Conservation (phyloP, 805 yeast species). For the Monosporozyma aquatica region DNA sequence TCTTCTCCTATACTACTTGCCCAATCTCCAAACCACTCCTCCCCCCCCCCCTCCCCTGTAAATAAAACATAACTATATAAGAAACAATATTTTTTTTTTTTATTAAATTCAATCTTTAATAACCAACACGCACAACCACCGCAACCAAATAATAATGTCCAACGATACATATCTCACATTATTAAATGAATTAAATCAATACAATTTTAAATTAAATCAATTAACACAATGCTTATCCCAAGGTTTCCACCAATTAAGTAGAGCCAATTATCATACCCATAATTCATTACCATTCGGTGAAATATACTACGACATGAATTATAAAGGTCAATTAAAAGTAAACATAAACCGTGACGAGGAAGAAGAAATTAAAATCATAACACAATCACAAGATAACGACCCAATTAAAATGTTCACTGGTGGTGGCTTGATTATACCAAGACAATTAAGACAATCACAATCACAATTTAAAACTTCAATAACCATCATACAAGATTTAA, state of each 20-base stretch:
- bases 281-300: constrained; percentile 25
- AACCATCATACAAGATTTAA: constrained; percentile 16
- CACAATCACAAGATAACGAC: constrained; percentile 13
- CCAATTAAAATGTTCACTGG: constrained; percentile 29
- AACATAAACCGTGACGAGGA: too few relatives aligned
- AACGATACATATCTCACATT: constrained; percentile 9
- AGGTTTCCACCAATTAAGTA: constrained; percentile 22
- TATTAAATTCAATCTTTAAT: too few relatives aligned
- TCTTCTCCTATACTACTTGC: background rate
- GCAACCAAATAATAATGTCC: background rate
- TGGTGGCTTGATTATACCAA: constrained; percentile 21
- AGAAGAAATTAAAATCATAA: constrained; percentile 5
- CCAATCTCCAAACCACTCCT: too few relatives aligned
- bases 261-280: constrained; percentile 28
- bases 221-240: constrained; percentile 17
- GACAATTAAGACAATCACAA: constrained; percentile 22
- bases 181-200: constrained; percentile 15
- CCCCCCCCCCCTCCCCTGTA: too few relatives aligned
- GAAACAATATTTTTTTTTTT: too few relatives aligned
- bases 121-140: too few relatives aligned
- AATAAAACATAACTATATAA: too few relatives aligned
- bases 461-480: constrained; percentile 19
- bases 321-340: constrained; percentile 18
- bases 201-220: constrained; percentile 24
- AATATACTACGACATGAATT: constrained; percentile 27